Conservation (phyloP, 1,139 yeast species). For the Geotrichum fermentans region DNA sequence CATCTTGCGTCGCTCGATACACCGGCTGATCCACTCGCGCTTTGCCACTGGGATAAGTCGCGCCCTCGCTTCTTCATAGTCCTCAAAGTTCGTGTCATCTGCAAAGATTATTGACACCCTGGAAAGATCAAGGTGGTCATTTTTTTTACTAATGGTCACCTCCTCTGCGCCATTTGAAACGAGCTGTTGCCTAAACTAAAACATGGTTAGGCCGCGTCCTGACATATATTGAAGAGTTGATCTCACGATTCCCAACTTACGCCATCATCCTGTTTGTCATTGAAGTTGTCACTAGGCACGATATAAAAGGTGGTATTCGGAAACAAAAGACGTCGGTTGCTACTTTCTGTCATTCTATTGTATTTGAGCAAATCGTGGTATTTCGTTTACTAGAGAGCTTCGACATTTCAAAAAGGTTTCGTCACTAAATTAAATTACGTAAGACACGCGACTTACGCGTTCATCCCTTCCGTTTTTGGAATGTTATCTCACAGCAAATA, state of each 20-base stretch:
- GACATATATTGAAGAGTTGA: no score
- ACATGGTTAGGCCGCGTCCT: no score
- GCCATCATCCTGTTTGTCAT: neutral
- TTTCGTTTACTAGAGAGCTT: no score
- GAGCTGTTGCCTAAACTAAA: neutral
- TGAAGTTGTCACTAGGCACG: neutral
- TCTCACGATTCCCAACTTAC: no score
- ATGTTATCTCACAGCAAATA: no score
- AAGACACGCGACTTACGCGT: conserved; percentile 5
- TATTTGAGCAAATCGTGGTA: no score
- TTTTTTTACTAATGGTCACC: neutral
- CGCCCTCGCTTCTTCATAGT: conserved; percentile 48
- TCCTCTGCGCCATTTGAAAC: neutral
- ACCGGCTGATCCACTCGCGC: conserved; percentile 58
- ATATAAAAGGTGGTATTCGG: conserved; percentile 1
- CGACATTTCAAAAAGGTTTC: neutral
- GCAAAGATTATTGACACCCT: conserved; percentile 51
- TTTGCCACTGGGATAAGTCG: conserved; percentile 67
- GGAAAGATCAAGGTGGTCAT: neutral
- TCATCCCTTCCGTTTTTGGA: neutral
- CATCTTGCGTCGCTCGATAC: conserved; percentile 43
- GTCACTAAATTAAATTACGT: conserved; percentile 2
- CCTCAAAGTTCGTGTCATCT: conserved; percentile 49
- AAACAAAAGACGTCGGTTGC: neutral
- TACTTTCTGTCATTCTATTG: neutral